Evolutionary conservation across 257 asterid species (phyloP), one percentile per base, ranked within the genome.

Genomic region (Jacaranda mimosifolia): DNA sequence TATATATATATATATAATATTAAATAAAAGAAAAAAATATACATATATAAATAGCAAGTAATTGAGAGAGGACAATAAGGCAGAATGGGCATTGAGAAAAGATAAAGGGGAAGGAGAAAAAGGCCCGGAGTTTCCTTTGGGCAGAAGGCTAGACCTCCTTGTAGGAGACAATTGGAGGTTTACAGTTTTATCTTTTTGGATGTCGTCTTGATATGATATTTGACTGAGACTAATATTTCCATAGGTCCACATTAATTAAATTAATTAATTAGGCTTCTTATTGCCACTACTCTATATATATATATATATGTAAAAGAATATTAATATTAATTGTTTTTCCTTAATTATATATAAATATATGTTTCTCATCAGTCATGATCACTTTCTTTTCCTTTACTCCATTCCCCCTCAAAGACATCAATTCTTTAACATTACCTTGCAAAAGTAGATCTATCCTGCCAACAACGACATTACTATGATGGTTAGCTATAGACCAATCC

Each of bases 111-210:
- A 11, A 82, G 42, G 53, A 68, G 68, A 59, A 56, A 63, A 77
- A 82, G 64, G 60, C 60, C 36, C 39, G 9, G 77, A 81, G 88
- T 83, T 85, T 83, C 84, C 89, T 83, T 87, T 79, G 87, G 87
- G 11, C 86, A 83, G 84, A 85, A 83, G 91, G 76, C 80, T 83
- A 83, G 81, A 81, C 84, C 83, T 75, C 87, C 85, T 85, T 73
- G 71, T 78, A 84, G 88, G 90, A 86, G 92, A 88, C 92, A 88
- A 84, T 79, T 83, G 68, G 88, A 78, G 88, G 90, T 82, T 84
- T 53, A 67, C 83, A 76, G 79, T 75, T 84, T 65, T 40, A n/a
- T 81, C 83, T 83, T 79, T 81, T 79, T 13, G 38, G 18, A 64
- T 73, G 51, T 73, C 59, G 51, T 73, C 59, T 75, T 77, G 64